Percentiles rank a stretch among this genome's conserved stretches.
Evolutionary conservation across 805 yeast species (phyloP).

Genomic region (Sungouiella thailandica): DNA sequence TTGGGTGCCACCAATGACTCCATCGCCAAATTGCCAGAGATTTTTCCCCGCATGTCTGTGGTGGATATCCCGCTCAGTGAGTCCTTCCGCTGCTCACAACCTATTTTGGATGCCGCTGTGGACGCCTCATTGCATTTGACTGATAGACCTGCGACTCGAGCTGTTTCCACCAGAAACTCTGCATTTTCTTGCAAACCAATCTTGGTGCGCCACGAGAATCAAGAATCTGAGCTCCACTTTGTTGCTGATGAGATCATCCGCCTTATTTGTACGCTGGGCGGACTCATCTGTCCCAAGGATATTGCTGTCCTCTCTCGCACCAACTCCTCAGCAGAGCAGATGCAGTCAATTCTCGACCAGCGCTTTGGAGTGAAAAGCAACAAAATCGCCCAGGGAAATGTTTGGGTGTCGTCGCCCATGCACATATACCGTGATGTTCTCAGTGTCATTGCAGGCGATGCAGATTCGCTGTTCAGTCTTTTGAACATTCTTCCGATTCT

Average conservation of each 20-base stretch:
- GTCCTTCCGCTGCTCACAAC: constrained; percentile 60
- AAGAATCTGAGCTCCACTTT: constrained; percentile 37
- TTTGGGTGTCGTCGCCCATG: constrained; percentile 11
- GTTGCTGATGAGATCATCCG: constrained; percentile 22
- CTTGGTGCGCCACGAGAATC: constrained; percentile 12
- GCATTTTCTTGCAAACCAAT: constrained; percentile 21
- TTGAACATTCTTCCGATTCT: constrained; percentile 22
- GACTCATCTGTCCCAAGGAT: constrained; percentile 10
- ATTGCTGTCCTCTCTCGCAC: constrained; percentile 14
- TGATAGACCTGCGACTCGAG: background rate
- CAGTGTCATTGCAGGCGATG: constrained; percentile 19
- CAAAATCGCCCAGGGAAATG: constrained; percentile 12
- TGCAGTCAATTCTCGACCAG: constrained; percentile 9
- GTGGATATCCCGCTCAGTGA: constrained; percentile 39
- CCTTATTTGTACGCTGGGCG: constrained; percentile 15
- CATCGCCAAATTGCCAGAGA: constrained; percentile 19
- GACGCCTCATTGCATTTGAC: constrained; percentile 13
- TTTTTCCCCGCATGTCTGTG: constrained; percentile 17
- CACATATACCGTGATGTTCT: constrained; percentile 11
- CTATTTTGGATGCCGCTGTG: constrained; percentile 44
- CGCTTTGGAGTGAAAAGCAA: constrained; percentile 8
- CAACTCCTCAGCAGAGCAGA: constrained; percentile 10
- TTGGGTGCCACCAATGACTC: constrained; percentile 46
- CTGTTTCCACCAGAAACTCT: constrained; percentile 5
- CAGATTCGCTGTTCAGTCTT: constrained; percentile 30